Conservation (phyloP, 2,329 filamentous ascomycete genomes). For the Fusarium lateritium region DNA sequence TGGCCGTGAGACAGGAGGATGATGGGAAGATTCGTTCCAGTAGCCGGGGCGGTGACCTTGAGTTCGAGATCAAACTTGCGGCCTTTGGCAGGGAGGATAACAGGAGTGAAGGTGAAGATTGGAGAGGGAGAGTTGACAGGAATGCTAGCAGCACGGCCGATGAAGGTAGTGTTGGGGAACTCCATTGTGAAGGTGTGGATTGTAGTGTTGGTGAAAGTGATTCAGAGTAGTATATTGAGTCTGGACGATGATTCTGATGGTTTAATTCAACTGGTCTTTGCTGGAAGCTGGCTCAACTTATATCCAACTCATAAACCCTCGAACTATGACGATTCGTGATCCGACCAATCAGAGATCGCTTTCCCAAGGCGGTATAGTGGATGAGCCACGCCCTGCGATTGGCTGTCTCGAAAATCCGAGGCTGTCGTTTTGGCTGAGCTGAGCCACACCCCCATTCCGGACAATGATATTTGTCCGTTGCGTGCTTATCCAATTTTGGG, state of each 20-base stretch:
- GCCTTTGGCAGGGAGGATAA: slow-evolving; percentile 31
- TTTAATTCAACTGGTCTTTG: not conserved
- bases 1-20: slow-evolving; percentile 50
- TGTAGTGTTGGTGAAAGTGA: not conserved
- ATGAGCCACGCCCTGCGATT: not conserved
- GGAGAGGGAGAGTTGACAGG: slow-evolving; percentile 35
- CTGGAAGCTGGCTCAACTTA: slow-evolving; percentile 19
- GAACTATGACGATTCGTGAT: not conserved
- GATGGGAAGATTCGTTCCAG: slow-evolving; percentile 39
- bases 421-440: not conserved
- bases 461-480: slow-evolving; percentile 24
- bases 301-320: not conserved
- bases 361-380: slow-evolving; percentile 1
- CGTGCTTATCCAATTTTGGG: not conserved
- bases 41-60: slow-evolving; percentile 41
- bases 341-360: slow-evolving; percentile 28
- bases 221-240: too few relatives aligned
- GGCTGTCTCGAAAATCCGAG: not conserved
- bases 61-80: slow-evolving; percentile 46
- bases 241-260: not conserved
- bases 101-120: slow-evolving; percentile 45
- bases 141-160: slow-evolving; percentile 45
- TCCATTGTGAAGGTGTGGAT: slow-evolving; percentile 34
- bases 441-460: not conserved
- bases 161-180: slow-evolving; percentile 41